phyloP scores from a whole-genome alignment of 225 moss, liverwort and hornwort species.

The Pseudoscleropodium purum region DNA sequence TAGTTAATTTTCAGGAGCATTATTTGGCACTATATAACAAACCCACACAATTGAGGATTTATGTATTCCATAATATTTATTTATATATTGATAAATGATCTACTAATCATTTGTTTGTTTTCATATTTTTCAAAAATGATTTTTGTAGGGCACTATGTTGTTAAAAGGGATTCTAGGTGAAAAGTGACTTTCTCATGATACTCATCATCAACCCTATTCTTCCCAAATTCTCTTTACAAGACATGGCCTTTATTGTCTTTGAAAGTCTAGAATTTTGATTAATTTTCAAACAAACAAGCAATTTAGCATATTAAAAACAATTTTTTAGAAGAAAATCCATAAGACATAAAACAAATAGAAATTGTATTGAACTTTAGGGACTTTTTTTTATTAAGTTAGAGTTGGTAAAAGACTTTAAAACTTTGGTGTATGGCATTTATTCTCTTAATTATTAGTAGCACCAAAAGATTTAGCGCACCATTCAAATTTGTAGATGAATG shows the following conservation, averaged over 20 bases:
- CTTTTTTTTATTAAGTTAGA: neutral
- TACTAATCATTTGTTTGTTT: neutral
- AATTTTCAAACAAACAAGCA: neutral
- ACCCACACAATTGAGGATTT: no score
- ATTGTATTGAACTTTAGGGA: neutral
- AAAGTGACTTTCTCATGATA: neutral
- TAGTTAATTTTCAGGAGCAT: no score
- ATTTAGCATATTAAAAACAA: neutral
- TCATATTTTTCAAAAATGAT: neutral
- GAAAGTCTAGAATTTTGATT: neutral
- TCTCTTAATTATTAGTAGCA: neutral
- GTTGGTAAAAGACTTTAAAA: neutral
- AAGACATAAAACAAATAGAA: neutral
- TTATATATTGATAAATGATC: no score
- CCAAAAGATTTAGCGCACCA: neutral
- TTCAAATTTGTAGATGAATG: neutral
- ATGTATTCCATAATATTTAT: no score
- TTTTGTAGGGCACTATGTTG: neutral
- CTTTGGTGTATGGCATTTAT: neutral
- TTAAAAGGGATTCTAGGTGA: neutral
- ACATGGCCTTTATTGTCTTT: fast-evolving
- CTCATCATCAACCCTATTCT: neutral
- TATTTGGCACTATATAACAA: no score
- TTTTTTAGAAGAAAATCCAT: neutral
- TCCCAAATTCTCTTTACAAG: neutral